Evolutionary conservation across 2,329 filamentous ascomycete species (phyloP).

Genomic region (Colletotrichum godetiae): DNA sequence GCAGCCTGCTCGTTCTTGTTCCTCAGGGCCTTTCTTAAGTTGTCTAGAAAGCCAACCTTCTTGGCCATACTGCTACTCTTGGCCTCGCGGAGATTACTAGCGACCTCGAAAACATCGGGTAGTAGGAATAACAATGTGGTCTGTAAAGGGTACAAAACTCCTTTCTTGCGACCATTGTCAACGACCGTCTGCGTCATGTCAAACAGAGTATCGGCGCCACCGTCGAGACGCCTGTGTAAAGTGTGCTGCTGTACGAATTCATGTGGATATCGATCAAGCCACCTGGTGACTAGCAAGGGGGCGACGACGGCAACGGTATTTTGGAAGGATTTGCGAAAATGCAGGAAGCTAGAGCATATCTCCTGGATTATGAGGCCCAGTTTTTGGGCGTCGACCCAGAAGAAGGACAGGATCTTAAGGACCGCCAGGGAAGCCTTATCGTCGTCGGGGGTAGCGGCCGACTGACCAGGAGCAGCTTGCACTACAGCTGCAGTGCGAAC

Average conservation of each 20-base stretch:
- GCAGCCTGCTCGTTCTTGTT: conserved; percentile 75
- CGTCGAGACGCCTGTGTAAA: conserved; percentile 71
- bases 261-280: conserved; percentile 73
- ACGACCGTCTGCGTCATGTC: conserved; percentile 74
- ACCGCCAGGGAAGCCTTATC: conserved; percentile 64
- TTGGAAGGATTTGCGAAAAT: conserved; percentile 73
- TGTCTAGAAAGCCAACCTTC: conserved; percentile 74
- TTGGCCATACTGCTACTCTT: conserved; percentile 73
- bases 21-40: conserved; percentile 69
- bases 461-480: conserved; percentile 52
- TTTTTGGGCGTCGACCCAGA: conserved; percentile 73
- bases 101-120: conserved; percentile 77
- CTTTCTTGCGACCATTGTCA: conserved; percentile 67
- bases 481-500: conserved; percentile 57
- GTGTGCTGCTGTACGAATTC: conserved; percentile 75
- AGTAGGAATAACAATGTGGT: conserved; percentile 71
- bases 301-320: conserved; percentile 71
- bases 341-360: conserved; percentile 74
- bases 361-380: conserved; percentile 73
- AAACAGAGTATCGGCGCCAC: conserved; percentile 74
- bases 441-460: conserved; percentile 55
- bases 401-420: conserved; percentile 69
- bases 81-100: conserved; percentile 73
- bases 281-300: conserved; percentile 72
- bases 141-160: conserved; percentile 71